Conservation (phyloP, 768 basidiomycete species). For the Artomyces pyxidatus region DNA sequence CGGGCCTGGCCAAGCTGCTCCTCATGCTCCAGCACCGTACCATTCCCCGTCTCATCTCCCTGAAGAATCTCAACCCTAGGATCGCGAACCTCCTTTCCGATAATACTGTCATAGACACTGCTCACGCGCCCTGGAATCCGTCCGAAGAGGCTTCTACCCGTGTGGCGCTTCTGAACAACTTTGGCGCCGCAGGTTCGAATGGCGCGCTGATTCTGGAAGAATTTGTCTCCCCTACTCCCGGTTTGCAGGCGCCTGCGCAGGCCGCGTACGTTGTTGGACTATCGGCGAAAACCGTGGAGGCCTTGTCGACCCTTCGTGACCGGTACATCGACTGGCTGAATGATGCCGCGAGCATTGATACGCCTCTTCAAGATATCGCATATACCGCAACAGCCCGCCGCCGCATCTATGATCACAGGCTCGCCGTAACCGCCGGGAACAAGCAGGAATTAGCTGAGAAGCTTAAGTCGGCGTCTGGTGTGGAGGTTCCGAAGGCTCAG, state of each 20-base stretch:
- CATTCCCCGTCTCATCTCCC: constrained; percentile 56
- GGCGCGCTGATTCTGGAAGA: constrained; percentile 56
- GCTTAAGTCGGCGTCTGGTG: constrained; percentile 27
- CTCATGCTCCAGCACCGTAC: constrained; percentile 51
- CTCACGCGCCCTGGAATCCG: constrained; percentile 34
- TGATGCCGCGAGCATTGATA: constrained; percentile 16
- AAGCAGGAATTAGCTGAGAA: constrained; percentile 39
- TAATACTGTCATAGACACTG: constrained; percentile 39
- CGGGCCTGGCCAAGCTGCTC: constrained; percentile 61
- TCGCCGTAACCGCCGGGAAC: constrained; percentile 38
- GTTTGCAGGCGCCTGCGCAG: neutral
- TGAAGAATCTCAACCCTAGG: constrained; percentile 46
- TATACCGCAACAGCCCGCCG: constrained; percentile 65
- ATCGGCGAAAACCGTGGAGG: constrained; percentile 46
- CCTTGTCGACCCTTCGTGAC: constrained; percentile 39
- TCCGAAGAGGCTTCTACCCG: constrained; percentile 29
- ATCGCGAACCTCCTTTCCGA: constrained; percentile 42
- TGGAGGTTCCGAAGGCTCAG: constrained; percentile 22
- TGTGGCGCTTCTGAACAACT: constrained; percentile 62
- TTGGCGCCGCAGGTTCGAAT: constrained; percentile 70
- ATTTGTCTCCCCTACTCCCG: constrained; percentile 5
- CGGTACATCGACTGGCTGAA: constrained; percentile 43
- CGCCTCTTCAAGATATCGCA: constrained; percentile 41
- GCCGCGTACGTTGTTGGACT: constrained; percentile 43
- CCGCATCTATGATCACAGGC: constrained; percentile 43